Evolutionary conservation across 2,329 filamentous ascomycete species (phyloP), one percentile per base, ranked within the genome.

Genomic region (Chrysosporium keratinophilum): DNA sequence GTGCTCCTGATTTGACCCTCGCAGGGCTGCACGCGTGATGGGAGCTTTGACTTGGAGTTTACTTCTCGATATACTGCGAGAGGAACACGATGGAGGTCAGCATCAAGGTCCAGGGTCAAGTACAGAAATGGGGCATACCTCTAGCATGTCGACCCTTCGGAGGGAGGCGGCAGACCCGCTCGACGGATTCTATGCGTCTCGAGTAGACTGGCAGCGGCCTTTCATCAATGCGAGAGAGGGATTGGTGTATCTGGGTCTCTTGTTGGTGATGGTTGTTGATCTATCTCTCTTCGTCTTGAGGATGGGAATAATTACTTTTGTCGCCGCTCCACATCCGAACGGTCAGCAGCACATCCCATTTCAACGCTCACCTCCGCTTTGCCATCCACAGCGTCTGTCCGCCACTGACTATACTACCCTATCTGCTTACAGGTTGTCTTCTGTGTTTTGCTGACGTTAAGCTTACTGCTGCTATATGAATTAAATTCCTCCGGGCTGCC

Each of bases 301-400:
- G 23, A 44, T 44, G 40, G 34, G 43, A 35, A 31, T 51, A 51
- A 44, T 51, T 51, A 51, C 49, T 51, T 44, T 51, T 51, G 49
- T 51, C 19, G 49, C 49, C 43, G 28, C 40, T 51, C 40, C 40
- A 51, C 49, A 49, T 7, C 23, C 23, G 44, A 31, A 20, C 28
- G 49, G 48, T 51, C 49, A 51, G 40, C 49, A 51, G 49, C 49
- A 51, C 49, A 51, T 44, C 49, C 49, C 49, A 37, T 51, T 51
- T 44, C 49, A 37, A 35, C 49, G 23, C 15, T 44, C 49, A 15
- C 49, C 23, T 44, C 49, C 31, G 40, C 40, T 51, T 20, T 34
- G 48, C 48, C 48, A 23, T n/a, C 39, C 39, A 14, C 37, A 50
- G 48, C 48, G 37, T 37, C 12, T 12, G 41, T 19, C 11, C 17